These are phyloP conservation scores for Xylariaceae sp. DNA, from an alignment of 2,329 filamentous ascomycete species.

Conservation along the genomic window DNA sequence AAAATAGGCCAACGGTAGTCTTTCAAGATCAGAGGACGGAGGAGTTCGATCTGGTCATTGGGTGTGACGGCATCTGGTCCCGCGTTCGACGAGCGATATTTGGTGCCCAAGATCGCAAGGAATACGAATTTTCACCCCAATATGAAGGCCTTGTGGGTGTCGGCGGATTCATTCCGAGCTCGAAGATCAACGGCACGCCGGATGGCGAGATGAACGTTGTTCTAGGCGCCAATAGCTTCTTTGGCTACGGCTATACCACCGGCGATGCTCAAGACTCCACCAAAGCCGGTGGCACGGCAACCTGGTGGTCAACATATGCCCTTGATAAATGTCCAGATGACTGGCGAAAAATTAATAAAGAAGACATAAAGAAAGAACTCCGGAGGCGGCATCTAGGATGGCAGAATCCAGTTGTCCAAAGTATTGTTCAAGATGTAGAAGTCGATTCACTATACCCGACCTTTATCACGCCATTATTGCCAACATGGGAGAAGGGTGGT, in stretches of 20 bases:
- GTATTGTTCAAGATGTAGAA: conserved; percentile 15
- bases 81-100: conserved; percentile 14
- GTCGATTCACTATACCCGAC: conserved; percentile 15
- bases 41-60: conserved; percentile 17
- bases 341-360: conserved; percentile 18
- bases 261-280: conserved; percentile 9
- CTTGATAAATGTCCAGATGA: conserved; percentile 15
- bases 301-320: conserved; percentile 17
- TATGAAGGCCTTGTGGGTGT: conserved; percentile 18
- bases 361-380: conserved; percentile 13
- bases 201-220: conserved; percentile 19
- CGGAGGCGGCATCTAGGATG: conserved; percentile 16
- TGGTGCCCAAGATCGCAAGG: conserved; percentile 8
- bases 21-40: conserved; percentile 14
- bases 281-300: conserved; percentile 11
- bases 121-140: conserved; percentile 16
- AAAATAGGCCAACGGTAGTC: conserved; percentile 11
- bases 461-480: conserved; percentile 15
- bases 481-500: conserved; percentile 19
- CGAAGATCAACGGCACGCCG: conserved; percentile 11
- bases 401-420: conserved; percentile 12
- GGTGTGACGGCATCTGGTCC: conserved; percentile 18
- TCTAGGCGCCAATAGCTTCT: conserved; percentile 17
- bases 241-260: conserved; percentile 18
- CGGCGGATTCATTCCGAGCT: conserved; percentile 15